phyloP scores from a whole-genome alignment of 1,284 basidiomycete genomes.

The Irpex rosettiformis region DNA sequence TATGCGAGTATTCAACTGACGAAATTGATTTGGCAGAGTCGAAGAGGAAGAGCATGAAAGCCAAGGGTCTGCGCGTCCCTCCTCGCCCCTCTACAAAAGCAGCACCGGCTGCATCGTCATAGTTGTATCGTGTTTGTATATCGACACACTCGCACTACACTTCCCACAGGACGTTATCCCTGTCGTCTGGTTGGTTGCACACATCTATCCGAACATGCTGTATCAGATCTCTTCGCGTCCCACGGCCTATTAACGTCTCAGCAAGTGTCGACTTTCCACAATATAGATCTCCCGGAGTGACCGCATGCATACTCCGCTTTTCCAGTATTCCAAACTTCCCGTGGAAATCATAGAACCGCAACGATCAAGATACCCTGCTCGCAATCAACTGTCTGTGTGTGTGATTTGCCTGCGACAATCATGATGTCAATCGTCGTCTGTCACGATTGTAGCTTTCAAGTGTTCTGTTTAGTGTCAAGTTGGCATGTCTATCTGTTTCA shows the following conservation, averaged over 20 bases:
- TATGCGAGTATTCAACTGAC: constrained; percentile 12
- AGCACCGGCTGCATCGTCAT: constrained; percentile 19
- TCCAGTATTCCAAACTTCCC: neutral
- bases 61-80: constrained; percentile 66
- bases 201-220: neutral
- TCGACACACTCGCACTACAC: neutral
- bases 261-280: no score
- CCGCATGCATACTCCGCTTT: neutral
- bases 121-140: neutral
- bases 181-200: neutral
- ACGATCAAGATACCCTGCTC: neutral
- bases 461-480: neutral
- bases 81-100: constrained; percentile 34
- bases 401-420: neutral
- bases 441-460: neutral
- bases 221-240: no score
- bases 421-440: neutral
- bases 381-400: neutral
- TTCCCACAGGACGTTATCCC: neutral
- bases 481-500: no score
- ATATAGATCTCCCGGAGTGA: neutral
- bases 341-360: no score
- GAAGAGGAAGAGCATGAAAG: constrained; percentile 69
- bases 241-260: no score
- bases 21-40: constrained; percentile 43